Conservation (phyloP, 2,329 filamentous ascomycete genomes). For the Diplodia mutila region DNA sequence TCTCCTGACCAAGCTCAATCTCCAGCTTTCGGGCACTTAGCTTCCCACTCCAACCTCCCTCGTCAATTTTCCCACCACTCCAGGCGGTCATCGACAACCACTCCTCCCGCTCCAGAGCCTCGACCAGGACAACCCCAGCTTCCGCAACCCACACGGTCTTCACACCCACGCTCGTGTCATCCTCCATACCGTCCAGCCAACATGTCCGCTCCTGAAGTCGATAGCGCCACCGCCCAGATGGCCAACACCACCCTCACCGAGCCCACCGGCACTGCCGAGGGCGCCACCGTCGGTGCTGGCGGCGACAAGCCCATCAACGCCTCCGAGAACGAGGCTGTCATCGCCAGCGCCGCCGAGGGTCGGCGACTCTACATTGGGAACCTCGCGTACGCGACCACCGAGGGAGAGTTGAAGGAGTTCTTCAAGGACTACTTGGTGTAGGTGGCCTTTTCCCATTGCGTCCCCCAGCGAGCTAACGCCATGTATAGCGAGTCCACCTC, state of each 20-base stretch:
- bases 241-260: constrained; percentile 68
- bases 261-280: constrained; percentile 57
- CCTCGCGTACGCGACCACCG: constrained; percentile 99
- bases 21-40: constrained; percentile 48
- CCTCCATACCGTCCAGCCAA: constrained; percentile 61
- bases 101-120: constrained; percentile 37
- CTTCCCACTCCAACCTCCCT: constrained; percentile 57
- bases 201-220: constrained; percentile 80
- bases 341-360: constrained; percentile 97
- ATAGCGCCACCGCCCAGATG: constrained; percentile 75
- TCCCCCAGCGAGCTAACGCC: constrained; percentile 31
- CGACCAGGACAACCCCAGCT: constrained; percentile 49
- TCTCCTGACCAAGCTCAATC: constrained; percentile 20
- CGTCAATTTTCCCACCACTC: constrained; percentile 55
- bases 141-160: constrained; percentile 40
- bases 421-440: constrained; percentile 99
- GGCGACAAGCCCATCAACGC: constrained; percentile 69
- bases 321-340: constrained; percentile 84
- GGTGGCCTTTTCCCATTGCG: constrained; percentile 51
- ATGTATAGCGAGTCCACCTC: constrained; percentile 87
- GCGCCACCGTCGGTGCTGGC: constrained; percentile 54
- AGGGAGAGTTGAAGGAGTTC: constrained; percentile 99
- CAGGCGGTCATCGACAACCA: constrained; percentile 50
- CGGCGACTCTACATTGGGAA: constrained; percentile 99
- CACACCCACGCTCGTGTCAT: constrained; percentile 52